These are phyloP conservation scores for Cetraspora pellucida DNA, from an alignment of 192 early-diverging fungal species.

Conservation along the genomic window DNA sequence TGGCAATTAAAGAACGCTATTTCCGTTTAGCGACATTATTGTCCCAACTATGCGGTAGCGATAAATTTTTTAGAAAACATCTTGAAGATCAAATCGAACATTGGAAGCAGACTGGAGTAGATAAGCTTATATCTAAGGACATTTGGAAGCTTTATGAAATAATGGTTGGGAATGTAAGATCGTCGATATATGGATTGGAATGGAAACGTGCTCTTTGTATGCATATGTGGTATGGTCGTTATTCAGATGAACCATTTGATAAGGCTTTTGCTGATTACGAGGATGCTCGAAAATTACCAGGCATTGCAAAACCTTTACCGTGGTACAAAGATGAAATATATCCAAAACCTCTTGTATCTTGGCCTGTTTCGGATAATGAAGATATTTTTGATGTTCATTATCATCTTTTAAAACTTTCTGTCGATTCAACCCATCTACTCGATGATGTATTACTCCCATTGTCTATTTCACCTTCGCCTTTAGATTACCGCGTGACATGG, in stretches of 20 bases:
- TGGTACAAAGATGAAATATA: slow-evolving; percentile 38
- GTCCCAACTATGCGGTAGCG: slow-evolving; percentile 69
- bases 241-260: slow-evolving; percentile 41
- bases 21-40: slow-evolving; percentile 78
- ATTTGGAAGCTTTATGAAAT: slow-evolving; percentile 59
- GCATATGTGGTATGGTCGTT: slow-evolving; percentile 61
- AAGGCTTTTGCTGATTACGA: slow-evolving; percentile 40
- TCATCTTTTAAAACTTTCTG: slow-evolving; percentile 71
- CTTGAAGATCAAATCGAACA: slow-evolving; percentile 47
- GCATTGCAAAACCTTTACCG: slow-evolving; percentile 42
- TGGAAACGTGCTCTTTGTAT: slow-evolving; percentile 68
- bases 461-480: slow-evolving; percentile 55
- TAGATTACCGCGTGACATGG: slow-evolving; percentile 74
- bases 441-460: slow-evolving; percentile 63
- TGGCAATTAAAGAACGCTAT: slow-evolving; percentile 63
- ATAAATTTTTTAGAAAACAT: slow-evolving; percentile 43
- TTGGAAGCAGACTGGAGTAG: slow-evolving; percentile 36
- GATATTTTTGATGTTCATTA: slow-evolving; percentile 65
- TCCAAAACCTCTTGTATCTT: slow-evolving; percentile 1
- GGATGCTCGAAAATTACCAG: slow-evolving; percentile 22
- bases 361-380: neutral
- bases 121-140: slow-evolving; percentile 42
- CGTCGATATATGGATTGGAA: slow-evolving; percentile 55
- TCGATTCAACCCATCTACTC: slow-evolving; percentile 50
- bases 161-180: slow-evolving; percentile 46